These are phyloP conservation scores for Hypoxylon cercidicola DNA, from an alignment of 495 filamentous ascomycete genomes.

Conservation along the genomic window DNA sequence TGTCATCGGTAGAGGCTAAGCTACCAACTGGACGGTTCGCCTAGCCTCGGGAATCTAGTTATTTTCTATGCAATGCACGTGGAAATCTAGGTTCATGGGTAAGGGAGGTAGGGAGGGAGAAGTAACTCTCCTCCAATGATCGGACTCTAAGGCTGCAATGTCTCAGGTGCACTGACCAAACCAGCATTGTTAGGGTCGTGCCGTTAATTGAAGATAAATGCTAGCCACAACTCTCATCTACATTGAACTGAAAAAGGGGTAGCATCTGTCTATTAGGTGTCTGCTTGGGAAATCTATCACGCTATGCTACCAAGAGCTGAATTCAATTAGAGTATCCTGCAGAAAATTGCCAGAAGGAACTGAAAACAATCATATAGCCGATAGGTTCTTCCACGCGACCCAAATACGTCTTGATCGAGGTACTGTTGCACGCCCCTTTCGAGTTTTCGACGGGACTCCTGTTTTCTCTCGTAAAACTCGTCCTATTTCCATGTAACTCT, in stretches of 20 bases:
- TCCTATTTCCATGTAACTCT: slow-evolving; percentile 81
- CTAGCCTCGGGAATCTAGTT: too few relatives aligned
- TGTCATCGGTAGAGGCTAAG: not conserved
- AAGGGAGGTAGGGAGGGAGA: too few relatives aligned
- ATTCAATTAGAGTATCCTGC: not conserved
- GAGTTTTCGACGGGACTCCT: slow-evolving; percentile 51
- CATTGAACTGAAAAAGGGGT: not conserved
- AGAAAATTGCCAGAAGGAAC: not conserved
- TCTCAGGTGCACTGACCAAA: not conserved
- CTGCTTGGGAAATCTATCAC: too few relatives aligned
- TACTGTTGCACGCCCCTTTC: slow-evolving; percentile 67
- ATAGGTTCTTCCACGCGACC: slow-evolving; percentile 65
- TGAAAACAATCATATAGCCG: slow-evolving; percentile 5
- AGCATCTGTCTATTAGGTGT: not conserved
- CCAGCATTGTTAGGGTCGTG: not conserved
- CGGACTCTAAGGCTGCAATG: not conserved
- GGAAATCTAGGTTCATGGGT: not conserved
- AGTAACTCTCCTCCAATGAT: not conserved
- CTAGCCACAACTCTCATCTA: not conserved
- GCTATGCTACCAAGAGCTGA: not conserved
- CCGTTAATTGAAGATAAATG: not conserved
- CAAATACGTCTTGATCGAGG: slow-evolving; percentile 61
- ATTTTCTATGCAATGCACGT: not conserved
- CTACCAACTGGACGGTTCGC: not conserved
- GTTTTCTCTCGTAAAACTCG: slow-evolving; percentile 59